Conservation (phyloP, 352 stramenopile genomes). For the Hyaloperonospora arabidopsidis region DNA sequence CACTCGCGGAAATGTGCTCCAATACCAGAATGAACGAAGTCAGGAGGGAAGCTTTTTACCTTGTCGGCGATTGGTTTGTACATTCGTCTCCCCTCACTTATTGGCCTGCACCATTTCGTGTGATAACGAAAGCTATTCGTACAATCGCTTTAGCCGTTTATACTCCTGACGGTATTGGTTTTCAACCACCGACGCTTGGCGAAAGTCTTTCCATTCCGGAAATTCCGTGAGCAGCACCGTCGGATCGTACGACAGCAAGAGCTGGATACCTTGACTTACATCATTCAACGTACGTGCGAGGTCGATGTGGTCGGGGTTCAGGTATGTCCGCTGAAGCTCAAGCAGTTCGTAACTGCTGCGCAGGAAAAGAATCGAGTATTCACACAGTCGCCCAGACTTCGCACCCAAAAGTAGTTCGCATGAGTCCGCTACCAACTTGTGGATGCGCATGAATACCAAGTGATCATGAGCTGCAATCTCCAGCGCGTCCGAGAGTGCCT, state of each 20-base stretch:
- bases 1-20: not conserved
- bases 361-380: conserved; percentile 84
- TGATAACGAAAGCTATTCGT: conserved; percentile 59
- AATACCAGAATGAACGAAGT: conserved; percentile 5
- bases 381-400: conserved; percentile 52
- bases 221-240: conserved; percentile 83
- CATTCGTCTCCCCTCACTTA: conserved; percentile 1
- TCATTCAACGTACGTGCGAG: conserved; percentile 88
- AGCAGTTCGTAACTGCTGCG: conserved; percentile 82
- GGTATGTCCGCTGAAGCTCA: conserved; percentile 73
- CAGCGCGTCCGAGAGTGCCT: conserved; percentile 72
- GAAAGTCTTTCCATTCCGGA: conserved; percentile 79
- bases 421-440: conserved; percentile 86
- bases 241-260: conserved; percentile 82
- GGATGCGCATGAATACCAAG: conserved; percentile 85
- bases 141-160: conserved; percentile 86
- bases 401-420: conserved; percentile 78
- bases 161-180: conserved; percentile 86
- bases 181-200: conserved; percentile 84
- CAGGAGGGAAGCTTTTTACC: conserved; percentile 8
- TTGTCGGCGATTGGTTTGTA: conserved; percentile 12
- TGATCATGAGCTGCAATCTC: conserved; percentile 82
- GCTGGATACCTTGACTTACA: conserved; percentile 85
- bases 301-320: conserved; percentile 88
- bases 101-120: conserved; percentile 3